Base-by-base conservation (phyloP, 768 basidiomycete genomes). In the Porphyrellus cyaneotinctus region DNA sequence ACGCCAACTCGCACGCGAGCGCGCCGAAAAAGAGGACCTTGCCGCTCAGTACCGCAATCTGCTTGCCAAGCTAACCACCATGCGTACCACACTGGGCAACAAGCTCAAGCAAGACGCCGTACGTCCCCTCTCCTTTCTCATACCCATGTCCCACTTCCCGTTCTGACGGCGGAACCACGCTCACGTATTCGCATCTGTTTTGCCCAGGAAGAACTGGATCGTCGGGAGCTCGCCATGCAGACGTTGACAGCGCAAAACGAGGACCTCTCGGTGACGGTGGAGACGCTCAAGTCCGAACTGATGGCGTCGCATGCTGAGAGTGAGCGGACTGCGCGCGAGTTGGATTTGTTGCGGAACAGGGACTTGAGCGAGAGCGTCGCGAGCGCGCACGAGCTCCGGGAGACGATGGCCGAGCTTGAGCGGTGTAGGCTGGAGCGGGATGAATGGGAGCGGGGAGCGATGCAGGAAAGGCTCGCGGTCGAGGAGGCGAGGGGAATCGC, bases 51-150 rank as follows among this genome's bases (percentile, higher is more conserved):
- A 98, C 70, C 82, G 83, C 53, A 87, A 81, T 58, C 77, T 99
- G 33, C 78, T 99, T 17, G 82, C 84, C 35, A 97, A 92, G 71
- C 75, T 98, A 42, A 94, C 92, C 3, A 81, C 87, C 31, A 97
- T 99, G 95, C 82, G 95, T 22, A 90, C 86, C 33, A 89, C 91
- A 20, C 76, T 98, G 47, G 93, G 95, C 30, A 95, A 91, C 66
- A 97, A 97, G 70, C 77, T 98, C 51, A 85, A 89, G 69, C 91
- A 95, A 69, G 97, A 98, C 71, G 97, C 97, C 63, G 97, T 98
- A 75, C 60, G 85, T 79, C 23, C 33, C 33, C 26, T 28, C 9
- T 9, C 22, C 15, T 5, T 6, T n/a, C 36, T 28, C 26, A 28
- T 28, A 28, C 26, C 26, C 9, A 28, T 9, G 26, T 28, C 26